These are phyloP conservation scores for Fallopia convolvulus DNA, from an alignment of 148 eudicot genomes.

Conservation along the genomic window DNA sequence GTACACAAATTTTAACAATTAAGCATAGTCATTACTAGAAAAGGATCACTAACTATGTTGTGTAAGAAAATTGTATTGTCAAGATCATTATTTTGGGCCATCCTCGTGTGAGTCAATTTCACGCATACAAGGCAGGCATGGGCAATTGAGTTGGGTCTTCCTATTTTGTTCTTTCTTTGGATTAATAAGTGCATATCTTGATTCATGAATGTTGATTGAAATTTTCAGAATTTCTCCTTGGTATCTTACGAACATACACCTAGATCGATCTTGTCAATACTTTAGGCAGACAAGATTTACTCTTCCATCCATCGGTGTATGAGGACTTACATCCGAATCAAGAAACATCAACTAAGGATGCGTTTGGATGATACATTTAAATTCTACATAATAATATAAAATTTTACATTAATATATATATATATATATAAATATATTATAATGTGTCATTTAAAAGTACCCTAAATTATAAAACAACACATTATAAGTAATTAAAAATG, in stretches of 20 bases:
- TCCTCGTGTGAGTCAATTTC: not conserved
- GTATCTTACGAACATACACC: not conserved
- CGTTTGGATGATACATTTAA: not conserved
- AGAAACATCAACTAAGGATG: not conserved
- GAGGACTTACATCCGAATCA: not conserved
- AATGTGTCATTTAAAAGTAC: no score
- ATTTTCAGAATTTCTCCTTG: not conserved
- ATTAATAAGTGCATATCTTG: not conserved
- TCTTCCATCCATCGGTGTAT: not conserved
- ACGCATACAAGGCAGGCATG: not conserved
- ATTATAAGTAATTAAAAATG: no score
- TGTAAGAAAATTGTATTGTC: not conserved
- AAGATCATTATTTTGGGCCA: not conserved
- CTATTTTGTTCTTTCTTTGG: not conserved
- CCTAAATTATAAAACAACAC: no score
- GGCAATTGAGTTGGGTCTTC: not conserved
- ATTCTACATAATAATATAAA: not conserved
- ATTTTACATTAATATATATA: no score
- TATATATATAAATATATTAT: no score
- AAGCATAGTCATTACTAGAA: no score
- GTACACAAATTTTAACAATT: no score
- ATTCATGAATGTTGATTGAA: not conserved
- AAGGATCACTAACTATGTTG: no score
- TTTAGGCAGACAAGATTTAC: conserved; percentile 3
- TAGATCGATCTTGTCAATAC: not conserved